Percentiles rank a stretch among this genome's conserved stretches.
These are phyloP conservation scores for Asterophora lycoperdoides DNA, from an alignment of 768 basidiomycete species.

Conservation along the genomic window DNA sequence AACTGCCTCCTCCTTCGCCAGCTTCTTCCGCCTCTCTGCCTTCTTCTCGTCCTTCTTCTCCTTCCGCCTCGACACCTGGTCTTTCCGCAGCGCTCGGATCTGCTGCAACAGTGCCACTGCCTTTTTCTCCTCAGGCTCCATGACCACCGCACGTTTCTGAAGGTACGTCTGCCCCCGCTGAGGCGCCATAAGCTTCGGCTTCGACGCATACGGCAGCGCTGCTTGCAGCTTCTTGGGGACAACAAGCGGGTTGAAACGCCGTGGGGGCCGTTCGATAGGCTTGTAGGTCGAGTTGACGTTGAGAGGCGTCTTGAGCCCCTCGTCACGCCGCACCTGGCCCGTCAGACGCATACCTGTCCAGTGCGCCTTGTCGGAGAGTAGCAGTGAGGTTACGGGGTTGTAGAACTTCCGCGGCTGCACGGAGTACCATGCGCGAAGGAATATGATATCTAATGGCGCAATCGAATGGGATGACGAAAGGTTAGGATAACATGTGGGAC, in stretches of 20 bases:
- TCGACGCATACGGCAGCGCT: slow-evolving; percentile 85
- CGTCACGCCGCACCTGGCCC: slow-evolving; percentile 84
- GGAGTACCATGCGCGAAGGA: slow-evolving; percentile 95
- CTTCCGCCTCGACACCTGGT: slow-evolving; percentile 71
- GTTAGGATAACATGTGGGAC: slow-evolving; percentile 25
- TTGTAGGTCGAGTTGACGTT: slow-evolving; percentile 88
- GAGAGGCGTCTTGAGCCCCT: slow-evolving; percentile 77
- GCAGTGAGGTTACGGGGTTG: slow-evolving; percentile 90
- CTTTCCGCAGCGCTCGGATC: slow-evolving; percentile 87
- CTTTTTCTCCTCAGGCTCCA: slow-evolving; percentile 94
- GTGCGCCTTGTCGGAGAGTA: slow-evolving; percentile 72
- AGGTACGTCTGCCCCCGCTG: slow-evolving; percentile 80
- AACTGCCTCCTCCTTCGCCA: slow-evolving; percentile 61
- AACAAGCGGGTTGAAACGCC: slow-evolving; percentile 88
- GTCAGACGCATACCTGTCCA: slow-evolving; percentile 98
- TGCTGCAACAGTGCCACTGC: slow-evolving; percentile 91
- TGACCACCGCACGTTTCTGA: slow-evolving; percentile 90
- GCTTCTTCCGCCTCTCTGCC: slow-evolving; percentile 63
- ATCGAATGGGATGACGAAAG: background rate
- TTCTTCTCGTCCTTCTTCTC: slow-evolving; percentile 86
- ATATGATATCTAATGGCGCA: slow-evolving; percentile 75
- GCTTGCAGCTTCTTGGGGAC: slow-evolving; percentile 90
- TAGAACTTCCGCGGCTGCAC: slow-evolving; percentile 94
- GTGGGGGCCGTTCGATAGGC: slow-evolving; percentile 67
- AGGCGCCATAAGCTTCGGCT: slow-evolving; percentile 78